These are phyloP conservation scores for Fagus sylvatica DNA, from an alignment of 306 rosid species.

Conservation along the genomic window DNA sequence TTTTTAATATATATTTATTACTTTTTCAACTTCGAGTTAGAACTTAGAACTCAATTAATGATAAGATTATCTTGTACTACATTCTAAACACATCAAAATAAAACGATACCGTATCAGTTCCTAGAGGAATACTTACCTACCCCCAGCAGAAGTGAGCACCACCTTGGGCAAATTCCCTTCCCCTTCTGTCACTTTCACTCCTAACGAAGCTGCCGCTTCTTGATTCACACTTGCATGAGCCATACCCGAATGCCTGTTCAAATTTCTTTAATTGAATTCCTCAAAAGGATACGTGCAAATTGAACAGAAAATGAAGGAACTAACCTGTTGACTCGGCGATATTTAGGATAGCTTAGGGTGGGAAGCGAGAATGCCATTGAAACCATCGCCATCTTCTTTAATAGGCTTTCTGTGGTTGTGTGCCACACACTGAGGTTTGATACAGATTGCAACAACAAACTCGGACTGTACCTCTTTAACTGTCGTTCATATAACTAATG, in stretches of 20 bases:
- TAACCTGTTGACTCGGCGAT: constrained; percentile 51
- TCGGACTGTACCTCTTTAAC: not conserved
- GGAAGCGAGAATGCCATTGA: constrained; percentile 52
- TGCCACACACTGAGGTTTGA: not conserved
- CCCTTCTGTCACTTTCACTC: constrained; percentile 71
- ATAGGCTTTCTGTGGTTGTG: not conserved
- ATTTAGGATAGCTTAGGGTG: constrained; percentile 38
- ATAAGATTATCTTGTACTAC: no score
- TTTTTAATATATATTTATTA: no score
- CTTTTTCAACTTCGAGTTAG: no score
- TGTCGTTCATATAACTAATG: not conserved
- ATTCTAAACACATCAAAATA: no score
- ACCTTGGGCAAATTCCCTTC: constrained; percentile 85
- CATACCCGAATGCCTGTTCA: constrained; percentile 45
- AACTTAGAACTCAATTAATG: no score
- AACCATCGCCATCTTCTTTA: constrained; percentile 47
- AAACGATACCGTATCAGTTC: no score
- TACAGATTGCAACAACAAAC: not conserved
- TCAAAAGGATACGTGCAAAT: not conserved
- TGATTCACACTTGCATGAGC: constrained; percentile 58
- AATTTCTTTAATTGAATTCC: not conserved
- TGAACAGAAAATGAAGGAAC: constrained; percentile 2
- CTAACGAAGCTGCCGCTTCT: constrained; percentile 39
- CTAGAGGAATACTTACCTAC: constrained; percentile 55
- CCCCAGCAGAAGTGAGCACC: constrained; percentile 64